Conservation (phyloP, 108 stramenopile species). For the Nannochloropsis gaditana region DNA sequence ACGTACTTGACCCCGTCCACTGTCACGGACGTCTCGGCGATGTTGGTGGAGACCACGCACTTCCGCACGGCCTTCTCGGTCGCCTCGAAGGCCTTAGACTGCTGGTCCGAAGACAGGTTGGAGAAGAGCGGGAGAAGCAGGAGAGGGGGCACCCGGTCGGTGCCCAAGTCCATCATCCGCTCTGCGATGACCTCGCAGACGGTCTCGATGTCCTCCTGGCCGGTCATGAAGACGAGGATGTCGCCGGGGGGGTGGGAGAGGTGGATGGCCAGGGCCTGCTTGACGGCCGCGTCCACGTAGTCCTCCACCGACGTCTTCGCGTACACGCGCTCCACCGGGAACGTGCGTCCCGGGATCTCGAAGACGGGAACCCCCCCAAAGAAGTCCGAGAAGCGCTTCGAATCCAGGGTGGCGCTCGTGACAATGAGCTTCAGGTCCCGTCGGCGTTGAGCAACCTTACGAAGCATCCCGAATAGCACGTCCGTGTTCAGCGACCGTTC, state of each 20-base stretch:
- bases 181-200: conserved; percentile 78
- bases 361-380: conserved; percentile 93
- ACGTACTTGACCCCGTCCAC: conserved; percentile 94
- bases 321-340: conserved; percentile 69
- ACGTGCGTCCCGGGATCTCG: conserved; percentile 87
- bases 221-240: conserved; percentile 98
- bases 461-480: conserved; percentile 91
- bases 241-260: conserved; percentile 92
- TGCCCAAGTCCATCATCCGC: conserved; percentile 71
- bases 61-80: conserved; percentile 85
- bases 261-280: conserved; percentile 94
- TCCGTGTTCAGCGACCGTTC: conserved; percentile 92
- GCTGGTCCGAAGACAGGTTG: conserved; percentile 94
- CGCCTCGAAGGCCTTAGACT: conserved; percentile 94
- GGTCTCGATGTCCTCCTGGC: conserved; percentile 98
- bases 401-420: conserved; percentile 91
- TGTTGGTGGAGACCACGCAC: conserved; percentile 96
- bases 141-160: conserved; percentile 73
- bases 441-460: conserved; percentile 72
- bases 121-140: conserved; percentile 97
- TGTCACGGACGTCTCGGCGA: conserved; percentile 96
- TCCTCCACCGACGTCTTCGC: conserved; percentile 85
- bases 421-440: conserved; percentile 95
- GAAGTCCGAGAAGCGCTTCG: conserved; percentile 84
- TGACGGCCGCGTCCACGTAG: conserved; percentile 97